phyloP scores from a whole-genome alignment of 495 filamentous ascomycete species.

The Lasiosphaeria hispida region DNA sequence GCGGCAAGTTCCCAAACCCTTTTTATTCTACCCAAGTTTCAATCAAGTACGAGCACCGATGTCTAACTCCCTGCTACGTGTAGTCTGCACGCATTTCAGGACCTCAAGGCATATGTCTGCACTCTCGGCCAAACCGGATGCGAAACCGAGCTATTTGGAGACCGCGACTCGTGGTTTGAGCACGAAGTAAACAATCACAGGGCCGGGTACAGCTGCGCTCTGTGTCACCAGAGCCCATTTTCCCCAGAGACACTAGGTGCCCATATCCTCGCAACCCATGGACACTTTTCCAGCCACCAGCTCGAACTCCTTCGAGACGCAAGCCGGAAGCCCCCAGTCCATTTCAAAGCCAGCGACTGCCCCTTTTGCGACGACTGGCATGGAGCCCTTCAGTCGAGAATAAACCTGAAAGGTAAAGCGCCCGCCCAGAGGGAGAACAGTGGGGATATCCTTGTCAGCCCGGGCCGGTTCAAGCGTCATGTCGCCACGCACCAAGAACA shows the following conservation, averaged over 20 bases:
- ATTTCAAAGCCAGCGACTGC: conserved; percentile 5
- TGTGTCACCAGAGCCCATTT: conserved; percentile 17
- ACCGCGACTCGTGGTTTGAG: conserved; percentile 30
- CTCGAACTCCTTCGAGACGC: conserved; percentile 4
- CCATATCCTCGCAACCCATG: neutral
- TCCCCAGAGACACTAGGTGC: neutral
- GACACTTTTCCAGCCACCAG: neutral
- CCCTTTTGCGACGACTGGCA: conserved; percentile 19
- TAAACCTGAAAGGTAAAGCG: too few relatives aligned
- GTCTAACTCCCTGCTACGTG: too few relatives aligned
- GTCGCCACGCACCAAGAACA: too few relatives aligned
- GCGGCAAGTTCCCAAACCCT: too few relatives aligned
- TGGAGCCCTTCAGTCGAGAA: too few relatives aligned
- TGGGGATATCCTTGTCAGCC: too few relatives aligned
- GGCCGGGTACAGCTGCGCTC: conserved; percentile 21
- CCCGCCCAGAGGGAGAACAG: too few relatives aligned
- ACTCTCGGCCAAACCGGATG: conserved; percentile 27
- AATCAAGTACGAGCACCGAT: too few relatives aligned
- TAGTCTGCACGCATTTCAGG: conserved; percentile 30
- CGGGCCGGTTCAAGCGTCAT: too few relatives aligned
- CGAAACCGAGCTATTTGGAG: conserved; percentile 22
- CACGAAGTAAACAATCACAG: conserved; percentile 35
- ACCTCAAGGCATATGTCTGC: conserved; percentile 38
- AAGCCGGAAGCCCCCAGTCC: neutral
- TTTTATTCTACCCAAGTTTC: too few relatives aligned